Evolutionary conservation across 768 basidiomycete species (phyloP), one percentile per base, ranked within the genome.

Genomic region (Panaeolus papilionaceus): DNA sequence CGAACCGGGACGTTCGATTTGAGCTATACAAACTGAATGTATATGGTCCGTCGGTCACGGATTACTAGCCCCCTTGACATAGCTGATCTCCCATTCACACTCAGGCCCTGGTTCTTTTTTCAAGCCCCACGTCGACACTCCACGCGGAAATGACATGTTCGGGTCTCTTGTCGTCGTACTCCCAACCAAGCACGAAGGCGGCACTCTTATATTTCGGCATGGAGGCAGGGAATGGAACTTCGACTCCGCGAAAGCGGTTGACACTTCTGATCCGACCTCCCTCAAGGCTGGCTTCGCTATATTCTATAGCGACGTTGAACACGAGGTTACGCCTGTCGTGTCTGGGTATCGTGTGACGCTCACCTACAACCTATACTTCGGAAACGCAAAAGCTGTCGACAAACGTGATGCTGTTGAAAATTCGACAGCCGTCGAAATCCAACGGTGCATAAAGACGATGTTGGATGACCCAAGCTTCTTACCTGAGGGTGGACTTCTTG

Each of bases 1-100:
- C 68, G 18, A 65, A 72, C 8, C 65, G 70, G 2, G 67, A 66
- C 1, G 71, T 84, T 37, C 69, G 61, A 26, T 68, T 72, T 0
- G 81, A 84, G 66, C 66, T 84, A n/a, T 82, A 83, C 71, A 84
- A 85, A 66, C 73, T 85, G 62, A 84, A 84, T 47, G 79, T 84
- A 0, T 83, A 85, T 61, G 77, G 84, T 83, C 49, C n/a, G 68
- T 58, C 61, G 9, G 58, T n/a, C n/a, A n/a, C 67, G 28, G 37
- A 14, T 20, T 20, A n/a, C 28, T 33, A 14, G 20, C 18, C 3
- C 4, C 16, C 33, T 7, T 6, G 11, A 9, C 38, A 12, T n/a
- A 10, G n/a, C 37, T 66, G 44, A 47, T 20, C 7, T 20, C 45
- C 1, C 20, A 9, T 44, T 45, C 63, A 16, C 16, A 18, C 5